These are phyloP conservation scores for Spirogloea muscicola DNA, from an alignment of 139 green algal species.

Conservation along the genomic window DNA sequence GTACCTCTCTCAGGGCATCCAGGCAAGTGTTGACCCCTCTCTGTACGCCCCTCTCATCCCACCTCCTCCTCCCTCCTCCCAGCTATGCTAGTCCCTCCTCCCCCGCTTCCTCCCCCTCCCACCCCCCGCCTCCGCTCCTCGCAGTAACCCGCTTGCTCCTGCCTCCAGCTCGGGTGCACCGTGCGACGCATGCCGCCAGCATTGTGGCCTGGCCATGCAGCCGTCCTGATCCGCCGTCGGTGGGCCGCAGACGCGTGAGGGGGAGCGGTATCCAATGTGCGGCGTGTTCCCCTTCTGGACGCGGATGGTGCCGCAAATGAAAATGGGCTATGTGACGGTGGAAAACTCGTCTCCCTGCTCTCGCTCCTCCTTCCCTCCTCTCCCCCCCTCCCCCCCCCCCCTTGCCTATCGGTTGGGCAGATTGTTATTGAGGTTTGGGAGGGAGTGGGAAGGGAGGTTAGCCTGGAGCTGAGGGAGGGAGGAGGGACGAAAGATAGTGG, in stretches of 20 bases:
- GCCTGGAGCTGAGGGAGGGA: not conserved
- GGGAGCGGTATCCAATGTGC: conserved; percentile 45
- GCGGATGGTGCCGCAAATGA: conserved; percentile 52
- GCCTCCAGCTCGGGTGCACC: not conserved
- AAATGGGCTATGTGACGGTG: conserved; percentile 73
- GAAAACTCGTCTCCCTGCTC: conserved; percentile 6
- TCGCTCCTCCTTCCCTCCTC: too few species aligned
- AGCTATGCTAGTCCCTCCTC: not conserved
- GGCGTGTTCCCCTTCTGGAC: conserved; percentile 84
- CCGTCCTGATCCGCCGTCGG: not conserved
- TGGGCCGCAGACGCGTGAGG: conserved; percentile 30
- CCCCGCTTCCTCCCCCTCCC: not conserved
- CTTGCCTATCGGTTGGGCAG: not conserved
- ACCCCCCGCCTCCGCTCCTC: not conserved
- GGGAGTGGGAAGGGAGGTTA: not conserved
- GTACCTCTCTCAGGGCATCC: conserved; percentile 71
- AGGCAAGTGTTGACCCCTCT: conserved; percentile 42
- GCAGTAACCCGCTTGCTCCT: not conserved
- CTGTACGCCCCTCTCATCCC: not conserved
- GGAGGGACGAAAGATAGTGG: too few species aligned
- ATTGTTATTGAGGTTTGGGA: not conserved
- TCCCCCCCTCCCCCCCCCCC: not conserved
- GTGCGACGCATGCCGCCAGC: too few species aligned
- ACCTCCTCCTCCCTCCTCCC: not conserved
- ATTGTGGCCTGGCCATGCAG: too few species aligned